Percentiles rank a stretch among this genome's conserved stretches.
Evolutionary conservation across 176 grass and related monocot species (phyloP).

Genomic region (Canna indica): DNA sequence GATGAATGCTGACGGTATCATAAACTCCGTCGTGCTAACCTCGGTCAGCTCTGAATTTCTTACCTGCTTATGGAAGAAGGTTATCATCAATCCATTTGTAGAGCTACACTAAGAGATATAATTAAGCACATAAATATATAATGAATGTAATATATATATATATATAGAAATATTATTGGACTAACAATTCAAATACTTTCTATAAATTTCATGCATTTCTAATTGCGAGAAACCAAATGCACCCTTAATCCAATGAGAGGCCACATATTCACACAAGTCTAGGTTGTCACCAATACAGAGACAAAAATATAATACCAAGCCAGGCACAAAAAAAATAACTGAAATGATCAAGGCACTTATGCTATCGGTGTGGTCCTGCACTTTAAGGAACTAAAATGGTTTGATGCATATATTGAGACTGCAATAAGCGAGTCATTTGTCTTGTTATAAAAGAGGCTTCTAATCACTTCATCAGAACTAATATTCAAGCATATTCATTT

Average conservation of each 20-base stretch:
- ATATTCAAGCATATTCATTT: constrained; percentile 81
- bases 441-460: constrained; percentile 99
- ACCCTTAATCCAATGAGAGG: background rate
- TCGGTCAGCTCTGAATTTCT: constrained; percentile 81
- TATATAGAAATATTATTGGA: no score
- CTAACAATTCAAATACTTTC: no score
- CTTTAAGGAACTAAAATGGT: constrained; percentile 95
- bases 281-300: background rate
- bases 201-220: no score
- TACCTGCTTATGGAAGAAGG: constrained; percentile 33
- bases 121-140: no score
- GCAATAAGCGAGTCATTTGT: constrained; percentile 99
- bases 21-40: constrained; percentile 72
- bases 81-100: background rate
- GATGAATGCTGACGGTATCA: constrained; percentile 93
- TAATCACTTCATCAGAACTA: constrained; percentile 94
- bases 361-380: constrained; percentile 94
- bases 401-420: constrained; percentile 93
- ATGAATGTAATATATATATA: no score
- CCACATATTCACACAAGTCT: background rate
- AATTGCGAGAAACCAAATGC: no score
- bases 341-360: constrained; percentile 37
- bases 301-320: background rate
- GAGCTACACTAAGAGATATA: background rate
- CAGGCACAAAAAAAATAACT: background rate